Conservation (phyloP, 2,329 filamentous ascomycete species). For the Leptographium procerum region DNA sequence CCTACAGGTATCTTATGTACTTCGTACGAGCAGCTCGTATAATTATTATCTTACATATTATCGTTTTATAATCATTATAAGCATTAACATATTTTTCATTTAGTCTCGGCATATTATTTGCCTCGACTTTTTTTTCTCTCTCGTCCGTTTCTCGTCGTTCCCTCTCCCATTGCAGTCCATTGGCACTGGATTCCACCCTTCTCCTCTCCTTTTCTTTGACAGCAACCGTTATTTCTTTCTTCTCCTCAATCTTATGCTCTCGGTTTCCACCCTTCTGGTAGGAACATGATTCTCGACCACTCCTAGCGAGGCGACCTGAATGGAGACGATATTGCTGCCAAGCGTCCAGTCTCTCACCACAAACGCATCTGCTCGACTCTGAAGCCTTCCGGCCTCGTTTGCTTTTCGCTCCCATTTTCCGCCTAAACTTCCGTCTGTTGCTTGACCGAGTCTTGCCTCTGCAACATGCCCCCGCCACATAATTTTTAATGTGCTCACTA, state of each 20-base stretch:
- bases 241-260: background rate
- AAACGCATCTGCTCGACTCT: background rate
- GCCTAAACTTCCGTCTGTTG: background rate
- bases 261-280: background rate
- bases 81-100: background rate
- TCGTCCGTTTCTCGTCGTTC: background rate
- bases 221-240: background rate
- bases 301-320: background rate
- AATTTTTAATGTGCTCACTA: conserved; percentile 4
- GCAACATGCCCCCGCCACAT: conserved; percentile 7
- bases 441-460: background rate
- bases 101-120: background rate
- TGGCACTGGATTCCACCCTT: background rate
- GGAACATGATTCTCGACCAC: background rate
- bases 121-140: background rate
- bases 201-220: background rate
- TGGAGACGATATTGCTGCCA: background rate
- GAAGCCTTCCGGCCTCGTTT: background rate
- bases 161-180: background rate
- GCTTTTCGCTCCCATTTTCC: background rate
- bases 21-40: background rate
- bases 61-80: background rate
- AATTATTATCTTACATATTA: background rate
- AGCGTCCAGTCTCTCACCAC: background rate
- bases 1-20: background rate